Conservation (phyloP, 1,139 yeast species). For the Yamadazyma siamensis region DNA sequence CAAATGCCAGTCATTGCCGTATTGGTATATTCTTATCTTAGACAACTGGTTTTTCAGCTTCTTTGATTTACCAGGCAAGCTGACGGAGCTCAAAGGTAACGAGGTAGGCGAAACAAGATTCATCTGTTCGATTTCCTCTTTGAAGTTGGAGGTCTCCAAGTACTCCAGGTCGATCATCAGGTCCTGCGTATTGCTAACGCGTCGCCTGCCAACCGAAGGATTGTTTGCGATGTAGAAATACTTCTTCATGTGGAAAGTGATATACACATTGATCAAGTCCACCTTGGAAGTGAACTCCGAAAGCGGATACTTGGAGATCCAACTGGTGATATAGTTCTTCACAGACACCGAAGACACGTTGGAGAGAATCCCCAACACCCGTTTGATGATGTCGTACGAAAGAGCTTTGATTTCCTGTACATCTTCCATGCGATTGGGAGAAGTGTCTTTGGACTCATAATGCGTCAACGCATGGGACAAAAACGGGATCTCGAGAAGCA, state of each 20-base stretch:
- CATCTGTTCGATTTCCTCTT: conserved; percentile 16
- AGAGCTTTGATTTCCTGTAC: conserved; percentile 51
- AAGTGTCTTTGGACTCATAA: conserved; percentile 14
- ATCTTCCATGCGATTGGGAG: conserved; percentile 29
- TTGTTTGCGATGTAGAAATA: conserved; percentile 35
- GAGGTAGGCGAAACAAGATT: conserved; percentile 12
- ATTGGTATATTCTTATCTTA: conserved; percentile 57
- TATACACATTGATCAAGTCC: conserved; percentile 57
- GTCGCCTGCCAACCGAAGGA: conserved; percentile 22
- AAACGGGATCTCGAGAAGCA: conserved; percentile 62
- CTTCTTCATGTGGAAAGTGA: conserved; percentile 57
- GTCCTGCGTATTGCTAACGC: background rate
- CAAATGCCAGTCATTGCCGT: conserved; percentile 81
- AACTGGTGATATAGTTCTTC: conserved; percentile 47
- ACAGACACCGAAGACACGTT: conserved; percentile 40
- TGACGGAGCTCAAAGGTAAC: conserved; percentile 8
- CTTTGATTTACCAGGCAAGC: conserved; percentile 9
- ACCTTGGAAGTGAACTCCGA: conserved; percentile 45
- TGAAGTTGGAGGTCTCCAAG: conserved; percentile 14
- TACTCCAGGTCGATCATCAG: conserved; percentile 18
- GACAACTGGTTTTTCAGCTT: conserved; percentile 21
- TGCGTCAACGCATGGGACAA: conserved; percentile 43
- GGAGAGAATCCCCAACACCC: conserved; percentile 64
- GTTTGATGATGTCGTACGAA: conserved; percentile 62
- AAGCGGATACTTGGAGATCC: conserved; percentile 49